phyloP scores from a whole-genome alignment of 2,329 filamentous ascomycete species.

The Cladophialophora exuberans region DNA sequence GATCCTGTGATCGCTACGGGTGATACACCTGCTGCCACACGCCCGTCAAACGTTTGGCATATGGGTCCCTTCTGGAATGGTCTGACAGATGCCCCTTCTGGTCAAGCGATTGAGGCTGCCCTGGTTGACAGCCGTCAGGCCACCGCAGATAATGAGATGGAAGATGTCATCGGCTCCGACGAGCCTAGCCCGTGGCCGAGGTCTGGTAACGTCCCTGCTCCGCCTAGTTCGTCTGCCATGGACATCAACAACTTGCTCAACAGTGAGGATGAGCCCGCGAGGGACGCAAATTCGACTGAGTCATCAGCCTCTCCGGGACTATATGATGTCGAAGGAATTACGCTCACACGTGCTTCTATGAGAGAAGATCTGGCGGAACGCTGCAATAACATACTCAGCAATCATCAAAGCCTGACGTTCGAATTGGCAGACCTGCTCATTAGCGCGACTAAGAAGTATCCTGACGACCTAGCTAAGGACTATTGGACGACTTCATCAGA shows the following conservation, averaged over 20 bases:
- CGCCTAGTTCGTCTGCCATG: conserved; percentile 23
- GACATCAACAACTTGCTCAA: conserved; percentile 29
- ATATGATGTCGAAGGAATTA: conserved; percentile 72
- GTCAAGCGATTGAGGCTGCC: conserved; percentile 12
- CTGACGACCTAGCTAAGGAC: conserved; percentile 59
- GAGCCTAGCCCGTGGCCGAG: background rate
- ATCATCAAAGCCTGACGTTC: conserved; percentile 85
- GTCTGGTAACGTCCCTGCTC: background rate
- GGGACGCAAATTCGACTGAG: background rate
- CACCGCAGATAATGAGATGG: conserved; percentile 25
- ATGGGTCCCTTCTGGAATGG: conserved; percentile 8
- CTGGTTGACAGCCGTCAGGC: conserved; percentile 12
- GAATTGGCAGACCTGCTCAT: conserved; percentile 87
- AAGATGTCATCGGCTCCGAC: conserved; percentile 8
- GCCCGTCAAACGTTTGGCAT: conserved; percentile 10
- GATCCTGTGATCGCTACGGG: conserved; percentile 35
- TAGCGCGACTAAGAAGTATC: conserved; percentile 67
- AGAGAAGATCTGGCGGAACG: conserved; percentile 81
- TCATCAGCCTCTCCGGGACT: conserved; percentile 4
- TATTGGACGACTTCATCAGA: conserved; percentile 75
- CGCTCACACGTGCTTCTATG: conserved; percentile 72
- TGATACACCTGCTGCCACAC: conserved; percentile 20
- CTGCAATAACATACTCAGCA: conserved; percentile 85
- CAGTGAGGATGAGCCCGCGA: conserved; percentile 8
- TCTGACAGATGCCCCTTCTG: conserved; percentile 4